phyloP scores from a whole-genome alignment of 345 rosid genomes.

The Salix koriyanagi region DNA sequence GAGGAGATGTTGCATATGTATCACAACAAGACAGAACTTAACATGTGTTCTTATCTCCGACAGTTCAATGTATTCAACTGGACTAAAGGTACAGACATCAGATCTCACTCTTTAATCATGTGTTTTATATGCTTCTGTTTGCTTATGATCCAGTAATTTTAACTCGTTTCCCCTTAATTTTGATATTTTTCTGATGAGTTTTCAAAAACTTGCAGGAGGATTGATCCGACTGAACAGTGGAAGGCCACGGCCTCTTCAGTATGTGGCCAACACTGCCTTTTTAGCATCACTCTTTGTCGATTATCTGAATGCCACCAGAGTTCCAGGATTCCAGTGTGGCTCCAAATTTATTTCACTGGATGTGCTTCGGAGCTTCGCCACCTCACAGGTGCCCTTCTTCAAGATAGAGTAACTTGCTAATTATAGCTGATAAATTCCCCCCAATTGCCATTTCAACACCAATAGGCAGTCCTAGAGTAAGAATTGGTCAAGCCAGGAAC shows the following conservation, averaged over 20 bases:
- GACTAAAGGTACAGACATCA: constrained; percentile 47
- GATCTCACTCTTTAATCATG: not conserved
- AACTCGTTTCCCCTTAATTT: not conserved
- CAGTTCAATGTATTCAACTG: constrained; percentile 59
- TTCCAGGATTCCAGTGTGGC: constrained; percentile 69
- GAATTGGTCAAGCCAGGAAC: not conserved
- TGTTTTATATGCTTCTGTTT: not conserved
- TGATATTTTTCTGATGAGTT: not conserved
- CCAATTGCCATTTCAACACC: not conserved
- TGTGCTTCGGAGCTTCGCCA: constrained; percentile 48
- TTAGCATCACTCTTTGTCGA: constrained; percentile 70
- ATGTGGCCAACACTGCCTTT: constrained; percentile 66
- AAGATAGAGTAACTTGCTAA: not conserved
- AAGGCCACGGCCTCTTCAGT: constrained; percentile 57
- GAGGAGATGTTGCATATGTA: constrained; percentile 77
- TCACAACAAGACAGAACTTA: constrained; percentile 58
- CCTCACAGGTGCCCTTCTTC: constrained; percentile 52
- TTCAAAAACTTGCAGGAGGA: constrained; percentile 45
- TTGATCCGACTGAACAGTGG: constrained; percentile 57
- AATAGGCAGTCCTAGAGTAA: not conserved
- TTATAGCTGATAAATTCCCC: not conserved
- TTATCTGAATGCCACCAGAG: constrained; percentile 57
- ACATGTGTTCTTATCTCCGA: constrained; percentile 74
- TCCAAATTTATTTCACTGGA: constrained; percentile 34
- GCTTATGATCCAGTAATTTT: not conserved